A percentile compares a stretch with the other conserved stretches of the same genome.
Evolutionary conservation across 805 yeast species (phyloP).

Genomic region (Candida sithepensis): DNA sequence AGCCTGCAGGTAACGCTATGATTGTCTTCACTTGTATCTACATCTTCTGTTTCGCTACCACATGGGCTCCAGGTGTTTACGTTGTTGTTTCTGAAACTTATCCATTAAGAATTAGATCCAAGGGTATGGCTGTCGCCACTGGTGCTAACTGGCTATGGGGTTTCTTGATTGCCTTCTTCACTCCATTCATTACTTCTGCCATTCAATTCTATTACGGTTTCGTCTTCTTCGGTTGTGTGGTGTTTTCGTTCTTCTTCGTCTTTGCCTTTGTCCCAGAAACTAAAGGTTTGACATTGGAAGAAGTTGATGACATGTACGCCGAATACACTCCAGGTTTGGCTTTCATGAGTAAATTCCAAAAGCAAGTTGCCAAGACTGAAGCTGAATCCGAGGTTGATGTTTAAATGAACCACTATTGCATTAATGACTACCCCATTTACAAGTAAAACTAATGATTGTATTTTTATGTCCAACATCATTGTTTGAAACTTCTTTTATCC

Average conservation of each 20-base stretch:
- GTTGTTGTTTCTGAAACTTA: constrained; percentile 65
- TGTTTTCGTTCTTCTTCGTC: constrained; percentile 52
- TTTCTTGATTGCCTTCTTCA: constrained; percentile 53
- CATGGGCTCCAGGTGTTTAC: constrained; percentile 75
- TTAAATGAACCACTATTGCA: neutral
- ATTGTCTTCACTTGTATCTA: constrained; percentile 62
- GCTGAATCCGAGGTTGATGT: neutral
- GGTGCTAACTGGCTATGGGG: constrained; percentile 66
- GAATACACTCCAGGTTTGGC: constrained; percentile 31
- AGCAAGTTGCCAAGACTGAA: neutral
- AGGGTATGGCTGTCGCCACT: constrained; percentile 62
- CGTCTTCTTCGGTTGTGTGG: constrained; percentile 52
- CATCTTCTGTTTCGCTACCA: constrained; percentile 64
- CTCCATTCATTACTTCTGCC: constrained; percentile 51
- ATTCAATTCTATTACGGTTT: constrained; percentile 56
- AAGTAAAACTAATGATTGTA: neutral
- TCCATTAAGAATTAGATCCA: constrained; percentile 61
- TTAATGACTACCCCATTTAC: neutral
- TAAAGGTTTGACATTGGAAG: constrained; percentile 53
- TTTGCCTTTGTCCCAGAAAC: constrained; percentile 53
- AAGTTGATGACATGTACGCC: constrained; percentile 51
- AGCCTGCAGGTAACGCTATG: constrained; percentile 59
- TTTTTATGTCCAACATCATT: neutral
- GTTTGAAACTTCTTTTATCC: neutral
- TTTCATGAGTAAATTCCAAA: constrained; percentile 8